These are phyloP conservation scores for Hapsidospora chrysogenum DNA, from an alignment of 495 filamentous ascomycete genomes.

Conservation along the genomic window DNA sequence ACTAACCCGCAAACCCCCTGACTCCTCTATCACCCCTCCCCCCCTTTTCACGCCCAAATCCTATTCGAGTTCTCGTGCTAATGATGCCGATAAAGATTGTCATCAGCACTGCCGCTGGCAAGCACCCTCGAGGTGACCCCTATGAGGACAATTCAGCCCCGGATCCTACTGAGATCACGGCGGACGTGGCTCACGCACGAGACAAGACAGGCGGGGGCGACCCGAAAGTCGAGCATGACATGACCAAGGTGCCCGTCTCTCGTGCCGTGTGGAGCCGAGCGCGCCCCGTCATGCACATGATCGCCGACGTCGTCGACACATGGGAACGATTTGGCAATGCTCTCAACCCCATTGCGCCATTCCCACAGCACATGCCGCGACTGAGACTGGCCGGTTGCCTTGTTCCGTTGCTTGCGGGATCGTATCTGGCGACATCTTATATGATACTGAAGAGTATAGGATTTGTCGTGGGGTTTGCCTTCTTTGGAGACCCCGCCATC, in stretches of 20 bases:
- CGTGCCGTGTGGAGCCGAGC: constrained; percentile 61
- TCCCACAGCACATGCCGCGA: constrained; percentile 43
- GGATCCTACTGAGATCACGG: constrained; percentile 41
- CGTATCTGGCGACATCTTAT: constrained; percentile 51
- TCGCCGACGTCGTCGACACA: constrained; percentile 57
- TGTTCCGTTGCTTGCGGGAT: constrained; percentile 35
- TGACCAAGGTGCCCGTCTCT: constrained; percentile 72
- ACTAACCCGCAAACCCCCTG: too few relatives aligned
- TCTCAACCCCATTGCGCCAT: constrained; percentile 63
- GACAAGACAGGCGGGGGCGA: constrained; percentile 29
- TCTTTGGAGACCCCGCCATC: constrained; percentile 71
- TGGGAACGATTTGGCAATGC: constrained; percentile 75
- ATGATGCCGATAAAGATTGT: too few relatives aligned
- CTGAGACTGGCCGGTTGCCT: constrained; percentile 47
- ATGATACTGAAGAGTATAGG: constrained; percentile 53
- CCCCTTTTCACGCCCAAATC: not conserved
- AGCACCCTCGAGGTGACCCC: constrained; percentile 39
- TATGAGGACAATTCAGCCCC: constrained; percentile 32
- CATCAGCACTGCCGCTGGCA: constrained; percentile 58
- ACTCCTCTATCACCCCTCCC: not conserved
- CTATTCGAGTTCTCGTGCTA: too few relatives aligned
- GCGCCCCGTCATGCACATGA: constrained; percentile 57
- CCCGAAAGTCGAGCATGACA: constrained; percentile 42
- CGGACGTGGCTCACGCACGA: constrained; percentile 40
- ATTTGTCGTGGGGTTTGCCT: constrained; percentile 50